Evolutionary conservation across 805 yeast species (phyloP), one percentile per base, ranked within the genome.

Genomic region (Hanseniaspora meyeri): DNA sequence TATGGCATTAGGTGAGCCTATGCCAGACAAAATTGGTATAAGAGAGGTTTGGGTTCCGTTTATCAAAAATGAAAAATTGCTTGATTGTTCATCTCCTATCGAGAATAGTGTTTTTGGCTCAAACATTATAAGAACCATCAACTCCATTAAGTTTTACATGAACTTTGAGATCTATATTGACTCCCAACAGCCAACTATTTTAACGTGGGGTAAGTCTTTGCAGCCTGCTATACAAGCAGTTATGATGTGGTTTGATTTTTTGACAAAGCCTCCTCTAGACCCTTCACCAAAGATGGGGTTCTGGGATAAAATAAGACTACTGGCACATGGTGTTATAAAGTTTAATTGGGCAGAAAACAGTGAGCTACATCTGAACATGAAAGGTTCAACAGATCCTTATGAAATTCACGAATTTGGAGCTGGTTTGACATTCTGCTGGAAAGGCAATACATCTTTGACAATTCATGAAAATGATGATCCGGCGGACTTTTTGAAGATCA

Each of bases 221-320:
- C 83, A 75, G 60, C 80, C 87, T 0, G 83, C 82, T 3, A 68
- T 81, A 38, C 76, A 75, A 63, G 75, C 82, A 29, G 77, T 81
- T 1, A 79, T 82, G 81, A 66, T 79, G 46, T 79, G 82, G 68
- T 78, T 82, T 64, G 88, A 83, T 65, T 79, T 75, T 52, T 74
- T 82, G 53, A 81, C 87, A 0, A 83, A 82, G 62, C 86, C 89
- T 1, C 85, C 85, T 2, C 65, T 82, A 29, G 89, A 83, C 63
- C 79, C 80, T 1, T 80, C 86, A 2, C 70, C 74, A 9, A 80
- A 79, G 59, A 62, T 83, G 8, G 89, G 89, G 4, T 80, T 82
- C 61, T 83, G 89, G 89, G 89, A 83, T 66, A 83, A 83, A 60
- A 64, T 81, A 43, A 73, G 85, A 2, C 69, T 79, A 24, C 62